A percentile compares a stretch with the other conserved stretches of the same genome.
Conservation (phyloP, 2,329 filamentous ascomycete species). For the Pyrenochaeta sp. region DNA sequence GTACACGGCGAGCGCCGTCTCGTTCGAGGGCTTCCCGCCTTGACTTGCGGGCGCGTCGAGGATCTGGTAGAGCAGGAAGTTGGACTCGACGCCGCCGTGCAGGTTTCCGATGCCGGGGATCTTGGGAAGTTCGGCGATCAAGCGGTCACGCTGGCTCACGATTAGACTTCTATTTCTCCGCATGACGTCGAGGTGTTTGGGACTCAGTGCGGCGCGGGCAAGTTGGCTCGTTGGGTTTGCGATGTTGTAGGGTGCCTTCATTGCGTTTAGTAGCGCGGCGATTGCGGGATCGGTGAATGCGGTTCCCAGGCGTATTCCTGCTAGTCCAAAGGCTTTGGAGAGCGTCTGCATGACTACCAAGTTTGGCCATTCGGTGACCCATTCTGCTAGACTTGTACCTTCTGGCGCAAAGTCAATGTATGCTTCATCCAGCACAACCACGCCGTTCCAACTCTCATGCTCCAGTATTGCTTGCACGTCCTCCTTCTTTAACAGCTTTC, state of each 20-base stretch:
- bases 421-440: conserved; percentile 93
- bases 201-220: conserved; percentile 75
- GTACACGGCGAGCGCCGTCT: conserved; percentile 80
- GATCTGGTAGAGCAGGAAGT: conserved; percentile 92
- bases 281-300: conserved; percentile 81
- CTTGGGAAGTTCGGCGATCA: conserved; percentile 76
- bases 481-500: conserved; percentile 76
- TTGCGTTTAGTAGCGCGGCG: conserved; percentile 81
- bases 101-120: conserved; percentile 83
- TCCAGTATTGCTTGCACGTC: conserved; percentile 78
- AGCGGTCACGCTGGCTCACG: conserved; percentile 76
- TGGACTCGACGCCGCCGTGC: conserved; percentile 80
- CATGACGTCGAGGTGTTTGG: conserved; percentile 77
- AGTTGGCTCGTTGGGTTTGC: conserved; percentile 86
- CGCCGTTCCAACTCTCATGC: conserved; percentile 93
- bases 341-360: conserved; percentile 97
- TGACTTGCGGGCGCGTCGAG: conserved; percentile 66
- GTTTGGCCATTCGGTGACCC: conserved; percentile 92
- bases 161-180: conserved; percentile 73
- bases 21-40: conserved; percentile 78
- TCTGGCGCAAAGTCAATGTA: conserved; percentile 93
- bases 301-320: conserved; percentile 88
- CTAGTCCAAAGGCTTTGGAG: conserved; percentile 96
- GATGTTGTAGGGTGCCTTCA: conserved; percentile 98
- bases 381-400: conserved; percentile 83